A percentile compares a stretch with the other conserved stretches of the same genome.
phyloP scores from a whole-genome alignment of 257 asterid genomes.

The Ilex asprella region DNA sequence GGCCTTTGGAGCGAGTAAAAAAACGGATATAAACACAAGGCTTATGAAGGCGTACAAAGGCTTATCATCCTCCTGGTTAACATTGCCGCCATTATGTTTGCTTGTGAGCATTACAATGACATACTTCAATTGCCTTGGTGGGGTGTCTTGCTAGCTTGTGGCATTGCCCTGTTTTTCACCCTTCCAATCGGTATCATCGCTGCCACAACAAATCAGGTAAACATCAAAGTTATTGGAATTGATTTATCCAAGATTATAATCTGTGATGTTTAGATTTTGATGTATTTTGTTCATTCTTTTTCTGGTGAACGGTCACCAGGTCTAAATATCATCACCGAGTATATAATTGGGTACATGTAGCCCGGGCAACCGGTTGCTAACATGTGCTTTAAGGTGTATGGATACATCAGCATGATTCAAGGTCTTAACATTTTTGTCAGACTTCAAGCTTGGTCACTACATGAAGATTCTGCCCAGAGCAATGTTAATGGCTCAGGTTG shows the following conservation, averaged over 20 bases:
- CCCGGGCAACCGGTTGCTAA: conserved; percentile 61
- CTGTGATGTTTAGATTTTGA: neutral
- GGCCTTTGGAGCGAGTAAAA: conserved; percentile 14
- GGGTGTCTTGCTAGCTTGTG: conserved; percentile 48
- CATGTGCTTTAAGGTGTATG: conserved; percentile 56
- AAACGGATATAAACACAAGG: conserved; percentile 38
- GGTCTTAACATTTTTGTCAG: conserved; percentile 39
- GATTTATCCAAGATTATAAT: neutral
- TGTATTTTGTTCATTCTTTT: neutral
- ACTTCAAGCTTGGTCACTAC: conserved; percentile 67
- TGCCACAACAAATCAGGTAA: conserved; percentile 63
- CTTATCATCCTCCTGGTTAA: conserved; percentile 32
- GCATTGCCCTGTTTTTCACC: conserved; percentile 36
- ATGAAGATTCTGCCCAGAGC: conserved; percentile 69
- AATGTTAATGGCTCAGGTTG: conserved; percentile 65
- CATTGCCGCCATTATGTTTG: conserved; percentile 22
- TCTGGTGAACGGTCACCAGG: conserved; percentile 32
- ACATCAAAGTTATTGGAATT: neutral
- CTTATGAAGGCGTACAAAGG: conserved; percentile 46
- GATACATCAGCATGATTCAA: conserved; percentile 62
- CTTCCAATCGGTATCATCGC: conserved; percentile 48
- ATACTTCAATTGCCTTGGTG: conserved; percentile 57
- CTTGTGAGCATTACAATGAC: conserved; percentile 20
- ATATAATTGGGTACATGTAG: conserved; percentile 40
- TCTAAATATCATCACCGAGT: conserved; percentile 47